phyloP scores from a whole-genome alignment of 148 eudicot species.

The Cornus kousa region DNA sequence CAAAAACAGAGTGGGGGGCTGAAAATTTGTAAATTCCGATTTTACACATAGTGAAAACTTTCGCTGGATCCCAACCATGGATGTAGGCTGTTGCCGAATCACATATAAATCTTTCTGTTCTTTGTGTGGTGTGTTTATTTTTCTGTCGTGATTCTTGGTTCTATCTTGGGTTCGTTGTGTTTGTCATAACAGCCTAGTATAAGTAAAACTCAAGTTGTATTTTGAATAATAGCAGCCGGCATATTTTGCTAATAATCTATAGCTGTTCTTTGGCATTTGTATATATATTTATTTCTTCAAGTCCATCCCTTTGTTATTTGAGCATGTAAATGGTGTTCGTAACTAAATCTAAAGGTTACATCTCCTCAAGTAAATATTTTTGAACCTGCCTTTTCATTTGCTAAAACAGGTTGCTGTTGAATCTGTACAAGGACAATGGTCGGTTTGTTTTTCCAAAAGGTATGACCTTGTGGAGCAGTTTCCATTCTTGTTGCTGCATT shows the following conservation, averaged over 20 bases:
- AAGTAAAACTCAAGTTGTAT: background rate
- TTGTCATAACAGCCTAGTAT: background rate
- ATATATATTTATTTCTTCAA: background rate
- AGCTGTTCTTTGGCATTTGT: background rate
- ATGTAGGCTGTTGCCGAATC: too few relatives aligned
- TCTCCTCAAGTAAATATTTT: background rate
- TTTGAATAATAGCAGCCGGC: background rate
- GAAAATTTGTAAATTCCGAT: too few relatives aligned
- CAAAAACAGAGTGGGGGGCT: too few relatives aligned
- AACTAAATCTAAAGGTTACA: background rate
- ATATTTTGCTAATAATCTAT: background rate
- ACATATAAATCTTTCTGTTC: too few relatives aligned
- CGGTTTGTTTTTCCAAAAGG: background rate
- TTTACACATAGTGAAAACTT: too few relatives aligned
- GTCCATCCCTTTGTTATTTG: background rate
- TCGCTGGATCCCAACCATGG: too few relatives aligned
- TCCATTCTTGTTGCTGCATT: background rate
- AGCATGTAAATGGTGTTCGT: too few relatives aligned
- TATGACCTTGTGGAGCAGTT: background rate
- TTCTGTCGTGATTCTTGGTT: too few relatives aligned
- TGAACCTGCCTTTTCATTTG: background rate
- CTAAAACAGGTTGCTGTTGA: conserved; percentile 1
- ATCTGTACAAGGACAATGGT: background rate
- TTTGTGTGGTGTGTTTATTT: too few relatives aligned
- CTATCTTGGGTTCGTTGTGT: too few relatives aligned